phyloP scores from a whole-genome alignment of 2,329 filamentous ascomycete genomes.

The Venturia asperata region DNA sequence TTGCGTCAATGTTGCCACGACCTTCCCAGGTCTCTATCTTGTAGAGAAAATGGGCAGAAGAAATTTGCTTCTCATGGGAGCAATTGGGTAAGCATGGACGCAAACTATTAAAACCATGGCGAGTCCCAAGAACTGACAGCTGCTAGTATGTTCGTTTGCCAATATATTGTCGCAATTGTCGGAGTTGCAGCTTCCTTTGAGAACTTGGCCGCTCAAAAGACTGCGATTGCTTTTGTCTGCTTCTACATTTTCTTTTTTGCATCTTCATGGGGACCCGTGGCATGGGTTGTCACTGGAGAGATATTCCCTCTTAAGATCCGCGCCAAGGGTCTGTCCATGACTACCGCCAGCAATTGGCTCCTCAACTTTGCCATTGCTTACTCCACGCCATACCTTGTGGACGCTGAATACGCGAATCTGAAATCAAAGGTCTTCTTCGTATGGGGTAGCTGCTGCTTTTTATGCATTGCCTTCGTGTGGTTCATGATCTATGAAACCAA shows the following conservation, averaged over 20 bases:
- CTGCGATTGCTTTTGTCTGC: conserved; percentile 44
- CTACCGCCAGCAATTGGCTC: conserved; percentile 50
- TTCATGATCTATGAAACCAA: conserved; percentile 70
- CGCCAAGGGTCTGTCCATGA: conserved; percentile 43
- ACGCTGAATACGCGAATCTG: conserved; percentile 59
- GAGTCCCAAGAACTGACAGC: neutral
- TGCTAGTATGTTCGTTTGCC: conserved; percentile 33
- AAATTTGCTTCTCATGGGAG: conserved; percentile 65
- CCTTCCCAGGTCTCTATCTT: conserved; percentile 61
- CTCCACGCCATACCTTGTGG: conserved; percentile 70
- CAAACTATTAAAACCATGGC: neutral
- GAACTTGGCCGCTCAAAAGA: conserved; percentile 30
- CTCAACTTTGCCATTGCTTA: conserved; percentile 61
- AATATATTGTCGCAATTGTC: conserved; percentile 35
- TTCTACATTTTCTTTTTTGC: conserved; percentile 77
- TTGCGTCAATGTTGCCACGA: conserved; percentile 69
- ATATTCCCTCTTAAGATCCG: conserved; percentile 40
- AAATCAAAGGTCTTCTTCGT: conserved; percentile 46
- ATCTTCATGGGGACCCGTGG: conserved; percentile 67
- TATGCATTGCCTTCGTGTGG: conserved; percentile 60
- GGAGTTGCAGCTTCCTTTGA: conserved; percentile 32
- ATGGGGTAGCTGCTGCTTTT: conserved; percentile 46
- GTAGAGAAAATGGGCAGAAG: conserved; percentile 74
- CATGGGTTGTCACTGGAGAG: conserved; percentile 62
- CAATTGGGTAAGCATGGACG: conserved; percentile 44